phyloP scores from a whole-genome alignment of 352 stramenopile species.

The Thalassiosira hispida region DNA sequence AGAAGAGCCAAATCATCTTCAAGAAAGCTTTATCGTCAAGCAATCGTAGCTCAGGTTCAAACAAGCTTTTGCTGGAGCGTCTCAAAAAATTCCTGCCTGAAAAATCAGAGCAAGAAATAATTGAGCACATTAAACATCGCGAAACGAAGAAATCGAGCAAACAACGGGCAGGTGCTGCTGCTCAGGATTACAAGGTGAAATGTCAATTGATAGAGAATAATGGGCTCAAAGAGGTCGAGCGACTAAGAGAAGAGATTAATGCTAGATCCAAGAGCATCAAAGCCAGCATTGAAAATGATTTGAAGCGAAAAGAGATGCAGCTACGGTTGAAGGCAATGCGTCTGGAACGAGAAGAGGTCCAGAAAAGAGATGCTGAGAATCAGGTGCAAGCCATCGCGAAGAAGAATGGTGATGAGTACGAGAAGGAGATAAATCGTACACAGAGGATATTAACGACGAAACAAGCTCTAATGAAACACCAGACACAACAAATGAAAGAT shows the following conservation, averaged over 20 bases:
- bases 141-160: conserved; percentile 4
- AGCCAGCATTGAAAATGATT: conserved; percentile 7
- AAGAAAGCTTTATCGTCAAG: conserved; percentile 8
- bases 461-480: conserved; percentile 26
- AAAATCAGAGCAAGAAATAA: conserved; percentile 22
- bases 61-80: conserved; percentile 5
- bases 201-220: conserved; percentile 28
- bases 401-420: neutral
- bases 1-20: conserved; percentile 26
- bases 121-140: neutral
- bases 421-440: conserved; percentile 25
- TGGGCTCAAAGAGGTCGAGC: conserved; percentile 38
- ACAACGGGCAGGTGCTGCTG: conserved; percentile 9
- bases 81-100: conserved; percentile 18
- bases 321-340: conserved; percentile 27
- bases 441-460: conserved; percentile 22
- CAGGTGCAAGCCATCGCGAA: conserved; percentile 6
- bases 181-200: conserved; percentile 19
- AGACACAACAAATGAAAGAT: conserved; percentile 8
- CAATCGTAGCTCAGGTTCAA: neutral
- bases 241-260: conserved; percentile 17
- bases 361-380: conserved; percentile 6
- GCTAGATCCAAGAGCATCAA: conserved; percentile 12
- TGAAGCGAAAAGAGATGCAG: conserved; percentile 37
- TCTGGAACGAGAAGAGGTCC: conserved; percentile 23